Evolutionary conservation across 257 asterid genomes (phyloP).

Genomic region (Solanum tarijense): DNA sequence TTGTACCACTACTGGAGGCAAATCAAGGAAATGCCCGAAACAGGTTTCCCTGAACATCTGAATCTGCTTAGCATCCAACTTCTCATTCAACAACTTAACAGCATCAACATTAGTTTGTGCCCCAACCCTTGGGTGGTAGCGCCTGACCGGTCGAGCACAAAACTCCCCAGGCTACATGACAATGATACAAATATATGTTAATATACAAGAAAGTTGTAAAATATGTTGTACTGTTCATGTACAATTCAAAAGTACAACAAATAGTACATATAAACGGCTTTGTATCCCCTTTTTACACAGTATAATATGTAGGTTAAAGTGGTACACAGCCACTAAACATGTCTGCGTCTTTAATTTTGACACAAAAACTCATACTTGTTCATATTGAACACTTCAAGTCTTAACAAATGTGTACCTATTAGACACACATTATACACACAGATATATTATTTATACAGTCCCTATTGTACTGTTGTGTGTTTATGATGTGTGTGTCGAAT

Average conservation of each 20-base stretch:
- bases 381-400: neutral
- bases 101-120: neutral
- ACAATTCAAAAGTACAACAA: neutral
- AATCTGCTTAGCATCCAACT: neutral
- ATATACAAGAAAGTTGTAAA: neutral
- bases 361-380: neutral
- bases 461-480: neutral
- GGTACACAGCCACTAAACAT: neutral
- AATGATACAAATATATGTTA: neutral
- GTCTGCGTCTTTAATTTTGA: neutral
- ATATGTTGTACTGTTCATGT: neutral
- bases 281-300: neutral
- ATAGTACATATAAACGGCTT: neutral
- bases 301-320: neutral
- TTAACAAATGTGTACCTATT: neutral
- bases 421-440: neutral
- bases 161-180: neutral
- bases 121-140: neutral
- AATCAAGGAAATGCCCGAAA: neutral
- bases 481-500: neutral
- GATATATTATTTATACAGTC: neutral
- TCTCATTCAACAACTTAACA: neutral
- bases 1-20: neutral
- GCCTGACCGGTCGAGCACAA: neutral
- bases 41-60: constrained; percentile 2